Percentiles rank a stretch among this genome's conserved stretches.
These are phyloP conservation scores for Cucurbita moschata DNA, from an alignment of 306 rosid genomes.

Conservation along the genomic window DNA sequence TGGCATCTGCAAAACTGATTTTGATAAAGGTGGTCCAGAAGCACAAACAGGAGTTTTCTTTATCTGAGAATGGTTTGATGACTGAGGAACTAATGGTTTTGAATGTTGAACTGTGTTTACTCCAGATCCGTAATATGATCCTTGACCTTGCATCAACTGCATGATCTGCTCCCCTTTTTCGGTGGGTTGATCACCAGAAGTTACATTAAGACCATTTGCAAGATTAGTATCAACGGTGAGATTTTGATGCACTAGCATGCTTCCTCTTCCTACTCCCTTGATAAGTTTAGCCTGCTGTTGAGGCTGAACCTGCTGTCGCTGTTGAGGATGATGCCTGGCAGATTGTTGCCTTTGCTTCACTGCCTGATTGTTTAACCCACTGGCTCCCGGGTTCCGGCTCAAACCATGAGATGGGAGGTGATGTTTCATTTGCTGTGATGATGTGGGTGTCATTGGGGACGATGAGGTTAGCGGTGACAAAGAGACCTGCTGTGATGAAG, in stretches of 20 bases:
- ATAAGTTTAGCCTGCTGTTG: constrained; percentile 65
- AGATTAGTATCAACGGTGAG: constrained; percentile 56
- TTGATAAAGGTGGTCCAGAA: constrained; percentile 36
- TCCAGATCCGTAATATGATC: constrained; percentile 55
- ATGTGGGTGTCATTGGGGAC: constrained; percentile 49
- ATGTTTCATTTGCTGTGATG: constrained; percentile 85
- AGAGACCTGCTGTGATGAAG: constrained; percentile 51
- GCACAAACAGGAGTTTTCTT: constrained; percentile 51
- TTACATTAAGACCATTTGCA: constrained; percentile 55
- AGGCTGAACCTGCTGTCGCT: constrained; percentile 53
- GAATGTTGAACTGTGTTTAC: constrained; percentile 42
- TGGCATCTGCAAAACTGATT: constrained; percentile 48
- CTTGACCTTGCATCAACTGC: constrained; percentile 72
- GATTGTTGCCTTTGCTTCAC: constrained; percentile 72
- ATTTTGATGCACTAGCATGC: constrained; percentile 46
- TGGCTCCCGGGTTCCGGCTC: constrained; percentile 50
- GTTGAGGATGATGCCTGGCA: constrained; percentile 86
- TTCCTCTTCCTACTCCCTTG: constrained; percentile 82
- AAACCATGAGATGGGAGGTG: constrained; percentile 68
- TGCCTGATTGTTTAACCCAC: constrained; percentile 51
- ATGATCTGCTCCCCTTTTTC: constrained; percentile 80
- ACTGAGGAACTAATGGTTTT: constrained; percentile 47
- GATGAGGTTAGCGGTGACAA: constrained; percentile 45
- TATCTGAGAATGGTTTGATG: constrained; percentile 57
- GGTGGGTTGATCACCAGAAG: constrained; percentile 65